Evolutionary conservation across 768 basidiomycete species (phyloP), one percentile per base, ranked within the genome.

Genomic region (Tulasnella sp.): DNA sequence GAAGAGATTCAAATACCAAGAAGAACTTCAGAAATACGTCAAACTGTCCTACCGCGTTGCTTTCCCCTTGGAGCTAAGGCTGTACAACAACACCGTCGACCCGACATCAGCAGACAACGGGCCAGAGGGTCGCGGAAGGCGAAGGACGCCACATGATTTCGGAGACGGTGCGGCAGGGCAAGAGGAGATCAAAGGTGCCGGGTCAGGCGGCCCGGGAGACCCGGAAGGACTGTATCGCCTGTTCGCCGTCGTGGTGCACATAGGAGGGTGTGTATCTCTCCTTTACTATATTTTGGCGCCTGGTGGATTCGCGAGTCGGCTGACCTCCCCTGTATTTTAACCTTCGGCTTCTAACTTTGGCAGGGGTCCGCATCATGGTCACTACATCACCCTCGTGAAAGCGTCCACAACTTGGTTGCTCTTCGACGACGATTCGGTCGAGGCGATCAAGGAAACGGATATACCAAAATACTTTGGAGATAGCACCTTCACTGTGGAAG

Each of bases 1-100:
- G 73, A 99, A 99, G 88, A 92, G 98, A 46, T 99, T 99, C 92
- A 99, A 99, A 87, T 98, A 96, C 85, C 96, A 98, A 85, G 97
- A 98, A 86, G 93, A 96, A 83, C 87, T 94, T 2, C 91, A 92
- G 81, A 93, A 92, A 85, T 96, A 97, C 86, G 94, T 96, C 88
- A 99, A 99, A 85, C 92, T 99, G 60, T 91, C 95, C 20, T 99
- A 99, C 85, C 95, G 98, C 28, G 97, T 99, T 75, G 96, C 96
- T 4, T 99, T 99, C 86, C 97, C 98, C 1, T 90, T 96, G 82
- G 94, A 99, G 85, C 91, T 99, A 58, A 92, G 97, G 81, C 87
- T 99, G 80, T 98, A 98, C 88, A 80, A 80, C 48, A 98, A 99
- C 85, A 99, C 98, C 64, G 93, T 96, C 76, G 98, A 99, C 46